Percentiles rank a stretch among this genome's conserved stretches.
Conservation (phyloP, 768 basidiomycete genomes). For the Mycena sanguinolenta region DNA sequence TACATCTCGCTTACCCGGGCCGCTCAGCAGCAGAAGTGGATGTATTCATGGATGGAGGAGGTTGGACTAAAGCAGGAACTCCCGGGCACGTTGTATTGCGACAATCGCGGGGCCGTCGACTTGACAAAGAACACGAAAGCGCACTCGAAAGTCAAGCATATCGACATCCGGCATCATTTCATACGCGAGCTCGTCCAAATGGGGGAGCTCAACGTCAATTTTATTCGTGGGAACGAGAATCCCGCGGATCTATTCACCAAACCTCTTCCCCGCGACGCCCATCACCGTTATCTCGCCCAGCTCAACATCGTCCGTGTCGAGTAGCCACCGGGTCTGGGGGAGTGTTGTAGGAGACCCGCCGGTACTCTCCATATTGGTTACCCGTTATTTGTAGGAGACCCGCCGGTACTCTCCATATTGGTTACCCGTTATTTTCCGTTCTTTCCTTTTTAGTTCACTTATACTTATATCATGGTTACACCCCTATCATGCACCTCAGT, state of each 20-base stretch:
- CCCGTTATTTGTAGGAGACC: too few species aligned
- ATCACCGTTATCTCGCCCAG: too few species aligned
- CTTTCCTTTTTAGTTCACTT: too few species aligned
- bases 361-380: too few species aligned
- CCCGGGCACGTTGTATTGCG: constrained; percentile 1
- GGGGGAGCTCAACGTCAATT: neutral
- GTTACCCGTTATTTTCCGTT: too few species aligned
- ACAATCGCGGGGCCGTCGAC: neutral
- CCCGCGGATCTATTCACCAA: constrained; percentile 10
- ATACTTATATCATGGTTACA: too few species aligned
- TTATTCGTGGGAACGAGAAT: neutral
- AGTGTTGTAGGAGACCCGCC: too few species aligned
- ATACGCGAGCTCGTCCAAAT: constrained; percentile 3
- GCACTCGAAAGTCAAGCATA: constrained; percentile 18
- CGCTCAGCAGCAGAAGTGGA: neutral
- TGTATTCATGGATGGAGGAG: too few species aligned
- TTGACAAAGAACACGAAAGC: constrained; percentile 1
- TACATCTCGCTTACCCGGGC: constrained; percentile 8
- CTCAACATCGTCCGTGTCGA: too few species aligned
- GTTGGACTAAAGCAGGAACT: neutral
- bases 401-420: too few species aligned
- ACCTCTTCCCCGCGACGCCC: constrained; percentile 10
- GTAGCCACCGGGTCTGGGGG: too few species aligned
- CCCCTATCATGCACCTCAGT: too few species aligned
- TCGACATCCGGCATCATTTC: constrained; percentile 1